phyloP scores from a whole-genome alignment of 768 basidiomycete genomes.

The Boletus rufocinnamomeus region DNA sequence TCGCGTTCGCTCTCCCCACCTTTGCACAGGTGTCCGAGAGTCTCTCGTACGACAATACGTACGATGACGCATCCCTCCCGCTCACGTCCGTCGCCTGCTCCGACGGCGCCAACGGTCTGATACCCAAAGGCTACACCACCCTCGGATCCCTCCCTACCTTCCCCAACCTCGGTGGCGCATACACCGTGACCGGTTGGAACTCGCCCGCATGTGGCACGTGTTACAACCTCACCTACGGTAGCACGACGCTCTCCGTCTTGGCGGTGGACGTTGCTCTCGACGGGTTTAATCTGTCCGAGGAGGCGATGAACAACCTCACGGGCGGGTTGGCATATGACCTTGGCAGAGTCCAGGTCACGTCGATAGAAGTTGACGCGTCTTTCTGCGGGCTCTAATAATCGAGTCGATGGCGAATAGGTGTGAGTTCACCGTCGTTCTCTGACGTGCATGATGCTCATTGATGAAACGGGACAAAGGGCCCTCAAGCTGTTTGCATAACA shows the following conservation, averaged over 20 bases:
- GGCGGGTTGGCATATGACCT: conserved; percentile 49
- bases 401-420: background rate
- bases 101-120: conserved; percentile 34
- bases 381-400: conserved; percentile 43
- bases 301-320: conserved; percentile 59
- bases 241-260: conserved; percentile 22
- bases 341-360: conserved; percentile 49
- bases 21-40: conserved; percentile 16
- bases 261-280: conserved; percentile 31
- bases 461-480: background rate
- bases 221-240: conserved; percentile 31
- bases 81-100: conserved; percentile 35
- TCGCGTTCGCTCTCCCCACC: conserved; percentile 20
- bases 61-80: conserved; percentile 25
- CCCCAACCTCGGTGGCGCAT: conserved; percentile 37
- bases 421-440: background rate
- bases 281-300: conserved; percentile 51
- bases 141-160: conserved; percentile 35
- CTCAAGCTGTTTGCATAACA: background rate
- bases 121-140: conserved; percentile 34
- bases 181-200: conserved; percentile 34
- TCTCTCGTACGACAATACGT: too few relatives aligned
- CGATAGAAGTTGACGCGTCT: conserved; percentile 45
- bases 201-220: conserved; percentile 37
- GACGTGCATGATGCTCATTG: background rate